Conservation (phyloP, 768 basidiomycete genomes). For the Psilocybe cyanescens region DNA sequence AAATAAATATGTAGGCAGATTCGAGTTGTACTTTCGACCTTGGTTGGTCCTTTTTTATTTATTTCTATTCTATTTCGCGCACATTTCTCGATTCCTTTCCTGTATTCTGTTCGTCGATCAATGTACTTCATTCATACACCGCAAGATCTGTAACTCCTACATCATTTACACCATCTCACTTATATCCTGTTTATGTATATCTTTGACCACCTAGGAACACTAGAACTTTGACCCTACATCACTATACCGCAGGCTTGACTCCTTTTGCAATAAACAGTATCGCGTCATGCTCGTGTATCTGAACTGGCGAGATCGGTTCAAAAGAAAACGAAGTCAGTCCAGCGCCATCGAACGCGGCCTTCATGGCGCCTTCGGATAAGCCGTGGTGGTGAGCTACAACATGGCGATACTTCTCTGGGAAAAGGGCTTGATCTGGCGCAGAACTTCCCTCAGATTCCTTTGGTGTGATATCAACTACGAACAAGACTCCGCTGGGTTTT, state of each 20-base stretch:
- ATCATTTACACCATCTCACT: not conserved
- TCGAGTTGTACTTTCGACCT: no score
- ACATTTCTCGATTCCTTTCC: not conserved
- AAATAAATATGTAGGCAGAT: not conserved
- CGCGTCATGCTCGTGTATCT: constrained; percentile 21
- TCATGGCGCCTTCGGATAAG: constrained; percentile 26
- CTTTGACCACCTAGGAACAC: not conserved
- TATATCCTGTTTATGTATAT: no score
- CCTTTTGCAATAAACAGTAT: constrained; percentile 28
- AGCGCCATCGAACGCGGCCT: constrained; percentile 27
- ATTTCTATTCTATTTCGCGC: not conserved
- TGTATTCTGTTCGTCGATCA: not conserved
- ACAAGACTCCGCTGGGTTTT: constrained; percentile 57
- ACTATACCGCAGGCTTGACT: constrained; percentile 12
- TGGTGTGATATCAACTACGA: constrained; percentile 53
- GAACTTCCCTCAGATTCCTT: constrained; percentile 17
- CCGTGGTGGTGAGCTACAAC: constrained; percentile 36
- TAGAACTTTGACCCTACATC: not conserved
- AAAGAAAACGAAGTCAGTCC: constrained; percentile 26
- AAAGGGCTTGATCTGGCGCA: constrained; percentile 13
- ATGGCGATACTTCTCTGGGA: constrained; percentile 27
- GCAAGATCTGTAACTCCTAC: not conserved
- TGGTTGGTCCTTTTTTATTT: not conserved
- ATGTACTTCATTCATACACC: not conserved
- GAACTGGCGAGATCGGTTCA: constrained; percentile 16